A percentile compares a stretch with the other conserved stretches of the same genome.
phyloP scores from a whole-genome alignment of 768 basidiomycete species.

The Cyathus striatus region DNA sequence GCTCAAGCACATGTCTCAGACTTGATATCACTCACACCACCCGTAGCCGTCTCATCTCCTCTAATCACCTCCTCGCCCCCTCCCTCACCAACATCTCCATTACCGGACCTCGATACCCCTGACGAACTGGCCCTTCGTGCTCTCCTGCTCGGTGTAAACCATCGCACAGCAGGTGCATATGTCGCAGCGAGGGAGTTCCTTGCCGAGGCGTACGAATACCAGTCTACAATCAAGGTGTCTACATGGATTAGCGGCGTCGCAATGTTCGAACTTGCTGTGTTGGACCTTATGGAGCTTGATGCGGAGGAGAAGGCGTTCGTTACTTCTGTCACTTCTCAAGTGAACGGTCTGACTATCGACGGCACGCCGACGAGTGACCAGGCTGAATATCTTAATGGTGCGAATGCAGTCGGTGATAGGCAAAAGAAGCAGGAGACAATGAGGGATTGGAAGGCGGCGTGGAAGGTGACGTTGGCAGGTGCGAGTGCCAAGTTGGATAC shows the following conservation, averaged over 20 bases:
- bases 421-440: too few species aligned
- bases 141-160: conserved; percentile 62
- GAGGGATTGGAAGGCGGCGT: conserved; percentile 30
- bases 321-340: conserved; percentile 12
- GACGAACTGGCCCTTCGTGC: conserved; percentile 70
- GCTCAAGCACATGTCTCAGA: conserved; percentile 59
- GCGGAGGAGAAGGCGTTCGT: conserved; percentile 16
- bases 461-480: conserved; percentile 42
- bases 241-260: conserved; percentile 69
- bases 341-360: background rate
- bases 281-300: conserved; percentile 60
- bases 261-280: conserved; percentile 64
- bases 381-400: background rate
- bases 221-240: conserved; percentile 37
- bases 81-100: conserved; percentile 1
- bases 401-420: conserved; percentile 5
- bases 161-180: conserved; percentile 51
- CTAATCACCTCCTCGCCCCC: conserved; percentile 13
- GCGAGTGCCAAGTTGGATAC: conserved; percentile 48
- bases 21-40: conserved; percentile 45
- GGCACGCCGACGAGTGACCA: too few species aligned
- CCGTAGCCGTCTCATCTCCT: conserved; percentile 24
- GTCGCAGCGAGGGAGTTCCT: conserved; percentile 42
- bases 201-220: conserved; percentile 40
- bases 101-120: conserved; percentile 52